Base-by-base conservation (phyloP, 139 green algal genomes). In the Asterochloris erici region DNA sequence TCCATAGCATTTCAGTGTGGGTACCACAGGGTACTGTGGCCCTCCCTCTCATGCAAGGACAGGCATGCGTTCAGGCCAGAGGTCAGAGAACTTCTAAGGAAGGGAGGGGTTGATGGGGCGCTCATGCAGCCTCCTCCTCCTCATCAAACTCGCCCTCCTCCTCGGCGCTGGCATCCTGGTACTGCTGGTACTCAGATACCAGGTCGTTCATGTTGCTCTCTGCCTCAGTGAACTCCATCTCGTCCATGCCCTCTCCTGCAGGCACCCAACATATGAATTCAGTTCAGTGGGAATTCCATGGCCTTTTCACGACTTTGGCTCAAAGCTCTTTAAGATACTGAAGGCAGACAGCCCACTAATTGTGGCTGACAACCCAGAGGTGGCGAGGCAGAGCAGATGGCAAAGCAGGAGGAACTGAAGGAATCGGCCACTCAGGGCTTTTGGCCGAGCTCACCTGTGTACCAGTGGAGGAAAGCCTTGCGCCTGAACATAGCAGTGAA, bases 171-270 rank as follows among this genome's bases (percentile, higher is more conserved):
- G 91, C 91, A 70, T 94, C 91, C 78, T 97, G 94, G 88, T 97
- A 97, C 84, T 97, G 94, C 88, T 97, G 93, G 87, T 97, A 97
- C 86, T 97, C 93, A 54, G 86, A 90, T 10, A 97, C 93, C 60
- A 97, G 87, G 87, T 97, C 94, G 86, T 97, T 97, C 93, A 96
- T 96, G 89, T 97, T 97, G 84, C 89, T 94, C 86, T 92, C 94
- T 63, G 95, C 96, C 91, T 99, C 96, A 63, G 96, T 98, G 87
- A 99, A 99, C 88, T 99, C 96, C 96, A 99, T 99, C 91, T 99
- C 96, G 85, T 99, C 96, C 96, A 99, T 98, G 84, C 96, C 96
- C 92, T 98, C 95, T 79, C 95, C 96, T 61, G 94, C 82, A 78
- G 13, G 26, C 28, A 17, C 47, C 62, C 2, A 28, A 60, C 29